Evolutionary conservation across 148 eudicot species (phyloP).

Genomic region (Silene uniflora): DNA sequence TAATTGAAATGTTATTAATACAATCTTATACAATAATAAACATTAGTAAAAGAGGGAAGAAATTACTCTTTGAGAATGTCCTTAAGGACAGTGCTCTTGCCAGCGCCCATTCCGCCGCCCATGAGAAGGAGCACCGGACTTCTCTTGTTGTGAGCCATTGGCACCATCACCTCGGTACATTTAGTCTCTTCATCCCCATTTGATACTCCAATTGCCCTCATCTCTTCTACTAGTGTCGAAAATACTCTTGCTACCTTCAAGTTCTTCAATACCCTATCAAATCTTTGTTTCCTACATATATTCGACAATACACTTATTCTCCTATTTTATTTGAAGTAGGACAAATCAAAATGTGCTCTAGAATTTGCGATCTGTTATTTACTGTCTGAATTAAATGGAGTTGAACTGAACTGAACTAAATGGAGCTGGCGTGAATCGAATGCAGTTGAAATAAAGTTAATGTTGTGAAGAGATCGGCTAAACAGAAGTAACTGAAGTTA

Average conservation of each 20-base stretch:
- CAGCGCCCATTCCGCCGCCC: slow-evolving; percentile 99
- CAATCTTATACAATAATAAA: no score
- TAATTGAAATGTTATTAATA: no score
- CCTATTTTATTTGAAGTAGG: no score
- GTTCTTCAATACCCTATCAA: slow-evolving; percentile 57
- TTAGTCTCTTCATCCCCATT: slow-evolving; percentile 18
- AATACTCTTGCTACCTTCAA: slow-evolving; percentile 65
- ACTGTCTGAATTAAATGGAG: no score
- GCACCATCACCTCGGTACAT: slow-evolving; percentile 78
- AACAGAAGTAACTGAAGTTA: no score
- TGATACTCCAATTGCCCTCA: slow-evolving; percentile 61
- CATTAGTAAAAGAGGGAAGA: no score
- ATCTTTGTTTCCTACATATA: slow-evolving; percentile 61
- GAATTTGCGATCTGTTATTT: no score
- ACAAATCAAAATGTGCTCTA: neutral
- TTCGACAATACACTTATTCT: neutral
- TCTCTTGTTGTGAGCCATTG: slow-evolving; percentile 64
- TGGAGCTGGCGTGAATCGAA: no score
- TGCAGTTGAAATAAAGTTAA: no score
- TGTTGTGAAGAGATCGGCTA: no score
- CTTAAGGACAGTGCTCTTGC: slow-evolving; percentile 95
- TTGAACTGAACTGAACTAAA: no score
- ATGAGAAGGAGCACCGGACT: slow-evolving; percentile 84
- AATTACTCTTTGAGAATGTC: slow-evolving; percentile 70
- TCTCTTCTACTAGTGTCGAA: slow-evolving; percentile 71